Evolutionary conservation across 352 stramenopile species (phyloP), one percentile per base, ranked within the genome.

Genomic region (Globisporangium solare): DNA sequence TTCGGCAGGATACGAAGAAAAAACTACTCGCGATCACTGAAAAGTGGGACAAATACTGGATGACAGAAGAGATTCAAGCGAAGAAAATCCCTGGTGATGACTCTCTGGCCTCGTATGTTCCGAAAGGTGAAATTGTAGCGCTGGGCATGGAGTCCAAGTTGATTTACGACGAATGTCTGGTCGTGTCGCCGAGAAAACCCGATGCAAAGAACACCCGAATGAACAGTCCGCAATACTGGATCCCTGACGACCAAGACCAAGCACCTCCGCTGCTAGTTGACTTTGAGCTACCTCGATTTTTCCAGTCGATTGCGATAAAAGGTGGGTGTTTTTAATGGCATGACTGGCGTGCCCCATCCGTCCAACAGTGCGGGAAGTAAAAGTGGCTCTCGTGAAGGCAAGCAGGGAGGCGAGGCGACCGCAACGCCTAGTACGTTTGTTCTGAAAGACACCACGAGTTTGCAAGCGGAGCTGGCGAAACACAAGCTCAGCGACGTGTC

Each of bases 191-290:
- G 7, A 77, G 66, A 21, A 69, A 70, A 39, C 39, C 61, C 17
- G 83, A 94, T 20, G 78, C 79, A 2, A 90, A 89, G 51, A 58
- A 66, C 18, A 67, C 72, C 1, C 73, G 81, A 1, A 62, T 94
- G 51, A 86, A 89, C 55, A 74, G 63, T 27, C 8, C 56, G 11
- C 70, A 87, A 40, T 85, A 71, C 48, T 92, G 83, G 84, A 47
- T 79, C 10, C 69, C 78, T 18, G 70, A 89, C 6, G 56, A 72
- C 10, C 60, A 77, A 21, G 84, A 93, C 43, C 41, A 62, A 2
- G 47, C 73, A 11, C 78, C 83, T 5, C 86, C 81, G 2, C 35
- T 89, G 2, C 66, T 86, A 10, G 66, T 94, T 7, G 84, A 94
- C 54, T 70, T 94, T 2, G 81, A 89, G 52, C 67, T 88, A 20